Conservation (phyloP, 768 basidiomycete genomes). For the Clavaria fumosa region DNA sequence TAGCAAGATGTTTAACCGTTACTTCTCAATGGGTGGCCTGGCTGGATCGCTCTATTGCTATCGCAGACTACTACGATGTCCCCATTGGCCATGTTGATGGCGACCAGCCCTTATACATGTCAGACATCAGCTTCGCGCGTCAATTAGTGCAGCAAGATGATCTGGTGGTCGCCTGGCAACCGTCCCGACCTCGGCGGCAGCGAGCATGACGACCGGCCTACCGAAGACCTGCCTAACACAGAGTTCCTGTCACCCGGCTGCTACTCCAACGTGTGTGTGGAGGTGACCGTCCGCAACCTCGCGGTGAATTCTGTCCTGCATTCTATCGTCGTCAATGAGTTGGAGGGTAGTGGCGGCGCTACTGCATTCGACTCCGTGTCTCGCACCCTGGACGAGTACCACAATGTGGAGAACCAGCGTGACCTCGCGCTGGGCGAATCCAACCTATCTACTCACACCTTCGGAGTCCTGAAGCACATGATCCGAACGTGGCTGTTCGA, state of each 20-base stretch:
- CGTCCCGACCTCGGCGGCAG: slow-evolving; percentile 87
- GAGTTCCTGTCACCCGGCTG: slow-evolving; percentile 77
- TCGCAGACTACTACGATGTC: slow-evolving; percentile 84
- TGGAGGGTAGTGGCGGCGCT: slow-evolving; percentile 88
- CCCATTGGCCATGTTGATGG: slow-evolving; percentile 87
- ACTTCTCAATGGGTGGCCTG: slow-evolving; percentile 62
- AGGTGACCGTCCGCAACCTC: slow-evolving; percentile 78
- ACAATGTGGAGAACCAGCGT: slow-evolving; percentile 49
- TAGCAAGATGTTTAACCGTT: slow-evolving; percentile 72
- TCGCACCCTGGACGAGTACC: slow-evolving; percentile 81
- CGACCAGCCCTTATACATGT: slow-evolving; percentile 75
- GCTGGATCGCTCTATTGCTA: slow-evolving; percentile 63
- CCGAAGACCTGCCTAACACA: slow-evolving; percentile 67
- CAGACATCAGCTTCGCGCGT: slow-evolving; percentile 85
- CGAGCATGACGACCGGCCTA: slow-evolving; percentile 69
- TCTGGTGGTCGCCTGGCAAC: slow-evolving; percentile 94
- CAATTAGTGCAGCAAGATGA: slow-evolving; percentile 77
- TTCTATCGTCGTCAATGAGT: slow-evolving; percentile 88
- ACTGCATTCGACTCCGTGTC: slow-evolving; percentile 91
- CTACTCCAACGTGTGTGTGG: slow-evolving; percentile 87
- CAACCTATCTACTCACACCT: slow-evolving; percentile 74
- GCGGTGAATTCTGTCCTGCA: slow-evolving; percentile 91
- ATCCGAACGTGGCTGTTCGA: slow-evolving; percentile 86
- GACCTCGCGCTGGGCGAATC: slow-evolving; percentile 82
- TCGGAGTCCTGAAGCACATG: slow-evolving; percentile 73